phyloP scores from a whole-genome alignment of 2,329 filamentous ascomycete genomes.

The Scedosporium minutisporum region DNA sequence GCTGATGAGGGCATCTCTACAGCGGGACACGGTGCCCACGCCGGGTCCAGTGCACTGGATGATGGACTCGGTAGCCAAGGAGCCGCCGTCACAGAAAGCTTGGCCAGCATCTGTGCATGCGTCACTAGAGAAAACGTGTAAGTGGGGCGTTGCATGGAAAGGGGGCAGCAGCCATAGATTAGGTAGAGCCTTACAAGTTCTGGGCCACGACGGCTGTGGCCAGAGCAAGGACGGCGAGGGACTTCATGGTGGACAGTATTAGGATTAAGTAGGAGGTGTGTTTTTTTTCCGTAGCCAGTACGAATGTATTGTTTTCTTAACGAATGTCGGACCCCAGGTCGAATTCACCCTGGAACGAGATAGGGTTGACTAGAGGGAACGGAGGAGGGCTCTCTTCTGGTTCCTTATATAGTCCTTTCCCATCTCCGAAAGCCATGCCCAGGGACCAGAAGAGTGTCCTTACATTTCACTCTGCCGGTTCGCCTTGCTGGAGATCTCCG shows the following conservation, averaged over 20 bases:
- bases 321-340: not conserved
- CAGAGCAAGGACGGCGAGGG: not conserved
- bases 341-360: not conserved
- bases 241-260: not conserved
- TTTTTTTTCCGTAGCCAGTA: not conserved
- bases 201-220: not conserved
- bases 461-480: not conserved
- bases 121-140: not conserved
- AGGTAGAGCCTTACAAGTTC: not conserved
- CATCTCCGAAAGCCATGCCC: too few relatives aligned
- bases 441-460: too few relatives aligned
- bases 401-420: not conserved
- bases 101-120: not conserved
- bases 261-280: not conserved
- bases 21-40: not conserved
- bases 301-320: not conserved
- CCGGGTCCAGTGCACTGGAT: not conserved
- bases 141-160: not conserved
- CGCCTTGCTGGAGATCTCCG: not conserved
- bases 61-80: not conserved
- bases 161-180: not conserved
- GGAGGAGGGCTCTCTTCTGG: not conserved
- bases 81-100: slow-evolving; percentile 1
- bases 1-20: not conserved
- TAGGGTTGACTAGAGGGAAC: not conserved